These are phyloP conservation scores for Hyphopichia homilentoma DNA, from an alignment of 805 yeast species.

Conservation along the genomic window DNA sequence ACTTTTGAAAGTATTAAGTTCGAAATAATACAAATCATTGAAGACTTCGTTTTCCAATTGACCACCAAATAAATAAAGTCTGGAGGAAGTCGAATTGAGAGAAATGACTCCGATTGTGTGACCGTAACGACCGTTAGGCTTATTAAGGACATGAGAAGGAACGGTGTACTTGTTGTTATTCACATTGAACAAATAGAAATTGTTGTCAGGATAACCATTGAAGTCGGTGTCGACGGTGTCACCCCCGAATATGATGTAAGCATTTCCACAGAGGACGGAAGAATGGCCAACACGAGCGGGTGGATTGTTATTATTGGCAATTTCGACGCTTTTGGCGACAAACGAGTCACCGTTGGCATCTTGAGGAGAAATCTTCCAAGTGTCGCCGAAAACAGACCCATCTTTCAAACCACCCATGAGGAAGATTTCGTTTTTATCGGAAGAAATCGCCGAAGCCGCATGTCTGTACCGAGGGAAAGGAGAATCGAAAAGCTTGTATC, in stretches of 20 bases:
- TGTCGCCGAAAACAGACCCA: slow-evolving; percentile 88
- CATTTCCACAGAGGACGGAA: slow-evolving; percentile 87
- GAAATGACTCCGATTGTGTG: slow-evolving; percentile 81
- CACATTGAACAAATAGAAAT: slow-evolving; percentile 76
- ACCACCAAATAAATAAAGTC: slow-evolving; percentile 88
- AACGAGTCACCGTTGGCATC: slow-evolving; percentile 17
- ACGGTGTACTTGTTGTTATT: slow-evolving; percentile 42
- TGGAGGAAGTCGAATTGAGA: slow-evolving; percentile 38
- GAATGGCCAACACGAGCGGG: slow-evolving; percentile 98
- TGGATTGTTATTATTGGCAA: slow-evolving; percentile 73
- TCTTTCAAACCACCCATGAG: slow-evolving; percentile 96
- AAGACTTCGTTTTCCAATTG: slow-evolving; percentile 82
- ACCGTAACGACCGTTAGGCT: slow-evolving; percentile 93
- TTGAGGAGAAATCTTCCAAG: slow-evolving; percentile 78
- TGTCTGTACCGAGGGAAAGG: slow-evolving; percentile 97
- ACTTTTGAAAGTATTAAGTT: slow-evolving; percentile 78
- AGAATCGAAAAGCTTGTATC: slow-evolving; percentile 60
- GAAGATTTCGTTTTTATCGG: slow-evolving; percentile 77
- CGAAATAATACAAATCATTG: slow-evolving; percentile 82
- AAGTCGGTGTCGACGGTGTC: slow-evolving; percentile 83
- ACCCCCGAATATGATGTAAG: slow-evolving; percentile 94
- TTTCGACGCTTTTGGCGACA: slow-evolving; percentile 30
- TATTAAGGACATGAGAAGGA: slow-evolving; percentile 43
- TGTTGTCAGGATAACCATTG: slow-evolving; percentile 79
- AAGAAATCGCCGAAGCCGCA: slow-evolving; percentile 63